Conservation (phyloP, 2,329 filamentous ascomycete species). For the Penicillium frequentans region DNA sequence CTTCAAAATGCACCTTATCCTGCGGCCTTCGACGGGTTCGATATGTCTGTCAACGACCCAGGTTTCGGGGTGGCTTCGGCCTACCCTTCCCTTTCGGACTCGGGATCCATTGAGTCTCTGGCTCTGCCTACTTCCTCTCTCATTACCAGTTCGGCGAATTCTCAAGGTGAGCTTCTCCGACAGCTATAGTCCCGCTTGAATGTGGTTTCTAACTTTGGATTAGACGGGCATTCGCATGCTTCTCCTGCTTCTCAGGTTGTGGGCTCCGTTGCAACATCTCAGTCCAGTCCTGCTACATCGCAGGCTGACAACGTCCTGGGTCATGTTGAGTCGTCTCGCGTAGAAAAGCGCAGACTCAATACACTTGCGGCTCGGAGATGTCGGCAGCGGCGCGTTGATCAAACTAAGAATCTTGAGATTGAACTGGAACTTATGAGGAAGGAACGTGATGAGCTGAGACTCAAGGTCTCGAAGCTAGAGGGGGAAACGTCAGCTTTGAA, state of each 20-base stretch:
- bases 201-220: conserved; percentile 4
- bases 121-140: conserved; percentile 9
- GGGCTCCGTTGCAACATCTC: conserved; percentile 14
- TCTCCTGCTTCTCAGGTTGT: conserved; percentile 21
- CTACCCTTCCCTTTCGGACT: conserved; percentile 23
- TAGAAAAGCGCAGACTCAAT: conserved; percentile 37
- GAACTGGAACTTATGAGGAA: conserved; percentile 32
- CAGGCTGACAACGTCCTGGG: conserved; percentile 13
- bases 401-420: conserved; percentile 33
- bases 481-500: conserved; percentile 37
- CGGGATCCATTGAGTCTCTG: conserved; percentile 15
- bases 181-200: not conserved
- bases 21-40: conserved; percentile 8
- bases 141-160: conserved; percentile 17
- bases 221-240: conserved; percentile 19
- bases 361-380: conserved; percentile 38
- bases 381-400: conserved; percentile 36
- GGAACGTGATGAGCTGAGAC: conserved; percentile 37
- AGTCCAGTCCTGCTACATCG: conserved; percentile 18
- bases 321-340: conserved; percentile 23
- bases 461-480: conserved; percentile 36
- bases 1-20: conserved; percentile 8
- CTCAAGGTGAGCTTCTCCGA: conserved; percentile 13
- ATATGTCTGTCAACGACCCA: conserved; percentile 11
- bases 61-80: conserved; percentile 15